These are phyloP conservation scores for Hirschioporus abietinus DNA, from an alignment of 768 basidiomycete species.

Conservation along the genomic window DNA sequence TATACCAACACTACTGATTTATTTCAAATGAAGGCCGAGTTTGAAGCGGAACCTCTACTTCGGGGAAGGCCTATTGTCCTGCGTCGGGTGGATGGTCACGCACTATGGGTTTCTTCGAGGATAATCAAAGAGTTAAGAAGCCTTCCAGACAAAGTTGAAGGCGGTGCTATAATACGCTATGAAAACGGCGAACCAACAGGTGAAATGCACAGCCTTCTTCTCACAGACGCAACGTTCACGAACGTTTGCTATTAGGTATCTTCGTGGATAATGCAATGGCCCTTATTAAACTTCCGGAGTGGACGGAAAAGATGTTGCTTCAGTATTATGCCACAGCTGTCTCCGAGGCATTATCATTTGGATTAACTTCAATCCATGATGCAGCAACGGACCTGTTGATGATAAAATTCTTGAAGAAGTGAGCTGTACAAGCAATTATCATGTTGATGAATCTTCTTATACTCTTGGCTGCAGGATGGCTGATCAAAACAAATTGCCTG, in stretches of 20 bases:
- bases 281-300: conserved; percentile 62
- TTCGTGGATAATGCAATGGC: conserved; percentile 87
- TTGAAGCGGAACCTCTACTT: conserved; percentile 65
- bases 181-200: conserved; percentile 63
- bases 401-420: conserved; percentile 66
- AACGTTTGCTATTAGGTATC: conserved; percentile 38
- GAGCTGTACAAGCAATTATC: conserved; percentile 17
- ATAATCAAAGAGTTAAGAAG: conserved; percentile 60
- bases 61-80: conserved; percentile 68
- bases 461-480: conserved; percentile 48
- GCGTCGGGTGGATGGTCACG: conserved; percentile 76
- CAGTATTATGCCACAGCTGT: conserved; percentile 63
- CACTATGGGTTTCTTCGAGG: conserved; percentile 76
- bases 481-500: conserved; percentile 61
- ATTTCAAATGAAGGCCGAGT: conserved; percentile 49
- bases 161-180: conserved; percentile 70
- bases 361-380: conserved; percentile 86
- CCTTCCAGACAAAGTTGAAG: conserved; percentile 59
- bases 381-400: conserved; percentile 48
- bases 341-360: conserved; percentile 65
- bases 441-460: not conserved
- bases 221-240: not conserved
- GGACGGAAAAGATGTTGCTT: conserved; percentile 49
- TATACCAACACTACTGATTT: not conserved
- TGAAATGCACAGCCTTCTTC: conserved; percentile 16